Evolutionary conservation across 352 stramenopile species (phyloP).

Genomic region (Pythium dissimile): DNA sequence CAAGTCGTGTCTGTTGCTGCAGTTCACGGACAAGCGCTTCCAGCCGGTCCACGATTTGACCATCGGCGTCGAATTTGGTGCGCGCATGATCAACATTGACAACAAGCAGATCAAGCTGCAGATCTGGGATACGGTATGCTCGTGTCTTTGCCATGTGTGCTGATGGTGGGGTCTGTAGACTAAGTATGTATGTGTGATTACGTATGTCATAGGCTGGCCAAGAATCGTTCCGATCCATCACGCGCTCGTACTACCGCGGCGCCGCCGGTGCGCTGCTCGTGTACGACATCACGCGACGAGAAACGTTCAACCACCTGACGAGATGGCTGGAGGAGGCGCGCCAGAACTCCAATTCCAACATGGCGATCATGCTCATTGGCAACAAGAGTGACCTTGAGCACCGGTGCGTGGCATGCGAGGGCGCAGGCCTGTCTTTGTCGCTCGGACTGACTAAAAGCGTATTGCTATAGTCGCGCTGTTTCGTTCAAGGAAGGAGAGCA

Average conservation of each 20-base stretch:
- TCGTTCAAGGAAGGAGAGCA: constrained; percentile 96
- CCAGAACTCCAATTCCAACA: constrained; percentile 98
- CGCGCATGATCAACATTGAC: constrained; percentile 98
- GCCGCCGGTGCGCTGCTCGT: constrained; percentile 96
- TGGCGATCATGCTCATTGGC: constrained; percentile 99
- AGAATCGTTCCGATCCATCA: constrained; percentile 99
- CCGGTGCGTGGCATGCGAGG: constrained; percentile 37
- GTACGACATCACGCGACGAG: constrained; percentile 98
- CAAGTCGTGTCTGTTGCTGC: constrained; percentile 99
- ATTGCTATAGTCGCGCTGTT: constrained; percentile 77
- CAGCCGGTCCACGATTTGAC: constrained; percentile 99
- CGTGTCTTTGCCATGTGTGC: background rate
- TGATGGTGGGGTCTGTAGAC: constrained; percentile 13
- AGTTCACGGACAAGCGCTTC: constrained; percentile 99
- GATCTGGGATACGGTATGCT: constrained; percentile 94
- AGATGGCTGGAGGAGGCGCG: constrained; percentile 98
- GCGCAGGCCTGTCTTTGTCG: too few species aligned
- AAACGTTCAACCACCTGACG: constrained; percentile 99
- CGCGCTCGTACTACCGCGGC: constrained; percentile 98
- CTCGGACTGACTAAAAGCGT: too few species aligned
- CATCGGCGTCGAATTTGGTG: constrained; percentile 99
- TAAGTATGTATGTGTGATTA: background rate
- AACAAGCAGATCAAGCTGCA: constrained; percentile 98
- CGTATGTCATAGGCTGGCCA: constrained; percentile 88
- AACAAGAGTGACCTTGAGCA: constrained; percentile 99